These are phyloP conservation scores for Coniochaeta sp. DNA, from an alignment of 2,329 filamentous ascomycete genomes.

Conservation along the genomic window DNA sequence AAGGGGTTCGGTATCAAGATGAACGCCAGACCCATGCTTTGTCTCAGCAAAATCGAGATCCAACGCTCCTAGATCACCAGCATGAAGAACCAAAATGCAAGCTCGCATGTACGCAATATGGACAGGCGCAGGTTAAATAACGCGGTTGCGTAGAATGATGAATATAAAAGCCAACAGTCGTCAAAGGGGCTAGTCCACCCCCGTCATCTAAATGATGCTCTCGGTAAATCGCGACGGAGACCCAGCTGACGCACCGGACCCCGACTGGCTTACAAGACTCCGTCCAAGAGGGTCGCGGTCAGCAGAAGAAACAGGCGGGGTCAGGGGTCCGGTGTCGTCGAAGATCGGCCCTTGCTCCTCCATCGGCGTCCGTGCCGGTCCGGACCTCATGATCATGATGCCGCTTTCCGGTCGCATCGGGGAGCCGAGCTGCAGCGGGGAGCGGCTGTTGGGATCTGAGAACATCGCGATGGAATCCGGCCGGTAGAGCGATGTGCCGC, in stretches of 20 bases:
- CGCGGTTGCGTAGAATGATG: not conserved
- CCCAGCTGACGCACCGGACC: conserved; percentile 8
- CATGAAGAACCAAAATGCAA: not conserved
- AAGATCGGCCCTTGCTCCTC: conserved; percentile 45
- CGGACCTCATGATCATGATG: conserved; percentile 53
- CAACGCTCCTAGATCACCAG: not conserved
- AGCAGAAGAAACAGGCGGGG: conserved; percentile 19
- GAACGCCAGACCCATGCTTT: conserved; percentile 1
- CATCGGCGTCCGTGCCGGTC: conserved; percentile 57
- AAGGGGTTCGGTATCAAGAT: not conserved
- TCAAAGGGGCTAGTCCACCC: not conserved
- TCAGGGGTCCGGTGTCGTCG: conserved; percentile 20
- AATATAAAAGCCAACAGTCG: not conserved
- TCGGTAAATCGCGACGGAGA: conserved; percentile 17
- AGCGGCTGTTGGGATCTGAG: conserved; percentile 16
- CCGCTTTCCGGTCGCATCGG: conserved; percentile 56
- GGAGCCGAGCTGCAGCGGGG: conserved; percentile 40
- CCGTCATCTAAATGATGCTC: conserved; percentile 8
- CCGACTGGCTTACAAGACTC: conserved; percentile 11
- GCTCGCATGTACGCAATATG: not conserved
- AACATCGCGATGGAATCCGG: conserved; percentile 40
- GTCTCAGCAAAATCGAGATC: not conserved
- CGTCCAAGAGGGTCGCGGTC: conserved; percentile 14
- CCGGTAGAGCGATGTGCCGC: conserved; percentile 43
- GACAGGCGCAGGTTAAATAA: not conserved